phyloP scores from a whole-genome alignment of 345 rosid species.

The Aquilaria malaccensis region DNA sequence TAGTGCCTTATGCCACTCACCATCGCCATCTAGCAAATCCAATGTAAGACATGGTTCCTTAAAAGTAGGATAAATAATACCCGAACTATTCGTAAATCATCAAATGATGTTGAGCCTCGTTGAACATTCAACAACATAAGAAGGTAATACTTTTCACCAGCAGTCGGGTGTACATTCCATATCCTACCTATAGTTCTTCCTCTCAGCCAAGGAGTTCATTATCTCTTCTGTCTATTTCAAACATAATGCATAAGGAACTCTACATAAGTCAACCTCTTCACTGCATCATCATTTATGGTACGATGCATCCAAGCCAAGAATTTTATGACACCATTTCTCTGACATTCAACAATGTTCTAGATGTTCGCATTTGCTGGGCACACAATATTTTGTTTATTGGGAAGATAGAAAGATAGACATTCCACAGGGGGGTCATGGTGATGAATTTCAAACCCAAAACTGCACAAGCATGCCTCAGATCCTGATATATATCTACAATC shows the following conservation, averaged over 20 bases:
- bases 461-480: neutral
- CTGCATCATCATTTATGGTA: neutral
- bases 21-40: neutral
- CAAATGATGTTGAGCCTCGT: neutral
- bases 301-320: neutral
- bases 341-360: too few species aligned
- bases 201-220: neutral
- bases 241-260: neutral
- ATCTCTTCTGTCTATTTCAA: neutral
- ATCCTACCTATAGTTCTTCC: neutral
- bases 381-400: neutral
- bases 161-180: too few species aligned
- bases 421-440: neutral
- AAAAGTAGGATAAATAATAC: neutral
- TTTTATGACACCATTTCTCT: too few species aligned
- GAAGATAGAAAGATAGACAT: neutral
- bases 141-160: too few species aligned
- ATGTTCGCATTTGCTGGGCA: too few species aligned
- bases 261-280: neutral
- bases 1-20: neutral
- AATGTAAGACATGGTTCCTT: neutral
- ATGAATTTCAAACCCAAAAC: neutral
- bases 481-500: neutral
- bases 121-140: too few species aligned
- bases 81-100: neutral